These are phyloP conservation scores for Populus trichocarpa DNA, from an alignment of 441 rosid genomes.

Conservation along the genomic window DNA sequence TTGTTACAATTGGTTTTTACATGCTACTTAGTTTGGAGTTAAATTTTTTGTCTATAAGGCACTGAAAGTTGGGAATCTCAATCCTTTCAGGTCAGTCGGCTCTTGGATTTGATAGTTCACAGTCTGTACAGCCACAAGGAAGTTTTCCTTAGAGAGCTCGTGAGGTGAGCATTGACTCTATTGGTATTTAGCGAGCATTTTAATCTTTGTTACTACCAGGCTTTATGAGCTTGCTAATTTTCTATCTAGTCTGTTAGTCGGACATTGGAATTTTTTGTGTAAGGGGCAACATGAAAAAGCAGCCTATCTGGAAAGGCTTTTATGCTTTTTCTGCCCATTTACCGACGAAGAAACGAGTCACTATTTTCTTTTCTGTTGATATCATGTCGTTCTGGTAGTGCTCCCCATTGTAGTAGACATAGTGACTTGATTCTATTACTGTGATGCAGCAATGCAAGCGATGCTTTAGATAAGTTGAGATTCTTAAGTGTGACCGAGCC, in stretches of 20 bases:
- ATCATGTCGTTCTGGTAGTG: not conserved
- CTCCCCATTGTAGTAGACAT: not conserved
- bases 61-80: conserved; percentile 11
- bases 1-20: not conserved
- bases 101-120: conserved; percentile 96
- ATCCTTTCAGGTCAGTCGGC: conserved; percentile 72
- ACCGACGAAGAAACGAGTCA: not conserved
- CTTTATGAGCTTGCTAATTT: not conserved
- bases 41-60: not conserved
- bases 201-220: not conserved
- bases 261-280: not conserved
- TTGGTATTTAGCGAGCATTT: no score
- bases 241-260: not conserved
- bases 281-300: not conserved
- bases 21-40: not conserved
- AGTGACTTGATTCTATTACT: conserved; percentile 11
- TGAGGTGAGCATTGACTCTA: conserved; percentile 54
- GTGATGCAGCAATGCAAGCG: conserved; percentile 84
- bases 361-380: not conserved
- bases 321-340: not conserved
- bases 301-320: not conserved
- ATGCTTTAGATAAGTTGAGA: conserved; percentile 96
- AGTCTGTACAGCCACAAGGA: conserved; percentile 97
- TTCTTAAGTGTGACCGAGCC: conserved; percentile 96
- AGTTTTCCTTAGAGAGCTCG: conserved; percentile 91